Percentiles rank a stretch among this genome's conserved stretches.
Evolutionary conservation across 768 basidiomycete genomes (phyloP).

Genomic region (Termitomyces sp.): DNA sequence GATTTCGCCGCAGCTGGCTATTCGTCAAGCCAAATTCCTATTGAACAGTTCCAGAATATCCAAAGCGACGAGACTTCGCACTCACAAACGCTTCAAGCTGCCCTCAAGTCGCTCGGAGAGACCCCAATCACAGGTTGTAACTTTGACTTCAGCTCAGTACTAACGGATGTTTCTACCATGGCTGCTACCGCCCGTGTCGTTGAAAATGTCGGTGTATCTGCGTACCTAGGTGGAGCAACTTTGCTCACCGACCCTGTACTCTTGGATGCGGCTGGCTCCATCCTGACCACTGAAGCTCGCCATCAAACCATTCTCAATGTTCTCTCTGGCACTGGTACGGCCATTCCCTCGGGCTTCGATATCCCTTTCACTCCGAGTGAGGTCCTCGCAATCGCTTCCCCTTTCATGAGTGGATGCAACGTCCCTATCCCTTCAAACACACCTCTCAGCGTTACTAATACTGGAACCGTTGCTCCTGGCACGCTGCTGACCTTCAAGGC

Average conservation of each 20-base stretch:
- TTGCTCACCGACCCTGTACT: conserved; percentile 56
- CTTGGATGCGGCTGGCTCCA: conserved; percentile 62
- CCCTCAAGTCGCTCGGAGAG: conserved; percentile 49
- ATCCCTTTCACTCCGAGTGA: conserved; percentile 63
- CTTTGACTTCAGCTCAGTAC: conserved; percentile 61
- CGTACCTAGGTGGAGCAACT: conserved; percentile 70
- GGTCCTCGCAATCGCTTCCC: conserved; percentile 61
- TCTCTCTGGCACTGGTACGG: conserved; percentile 47
- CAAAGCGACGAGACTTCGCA: conserved; percentile 60
- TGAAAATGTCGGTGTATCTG: conserved; percentile 70
- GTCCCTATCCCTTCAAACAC: conserved; percentile 58
- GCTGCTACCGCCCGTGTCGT: conserved; percentile 65
- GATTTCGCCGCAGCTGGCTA: conserved; percentile 69
- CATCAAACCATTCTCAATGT: conserved; percentile 77
- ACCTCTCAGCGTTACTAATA: conserved; percentile 57
- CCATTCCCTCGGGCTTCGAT: conserved; percentile 70
- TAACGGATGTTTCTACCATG: conserved; percentile 67
- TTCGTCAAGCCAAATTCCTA: conserved; percentile 42
- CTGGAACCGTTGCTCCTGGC: conserved; percentile 48
- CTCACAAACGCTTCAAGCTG: conserved; percentile 44
- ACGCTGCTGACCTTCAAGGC: conserved; percentile 60
- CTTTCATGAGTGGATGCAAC: conserved; percentile 64
- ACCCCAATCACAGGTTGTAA: conserved; percentile 49
- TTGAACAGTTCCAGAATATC: conserved; percentile 58
- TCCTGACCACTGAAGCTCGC: conserved; percentile 77